A percentile compares a stretch with the other conserved stretches of the same genome.
Conservation (phyloP, 176 grass and related monocot genomes). For the Sorghum bicolor region DNA sequence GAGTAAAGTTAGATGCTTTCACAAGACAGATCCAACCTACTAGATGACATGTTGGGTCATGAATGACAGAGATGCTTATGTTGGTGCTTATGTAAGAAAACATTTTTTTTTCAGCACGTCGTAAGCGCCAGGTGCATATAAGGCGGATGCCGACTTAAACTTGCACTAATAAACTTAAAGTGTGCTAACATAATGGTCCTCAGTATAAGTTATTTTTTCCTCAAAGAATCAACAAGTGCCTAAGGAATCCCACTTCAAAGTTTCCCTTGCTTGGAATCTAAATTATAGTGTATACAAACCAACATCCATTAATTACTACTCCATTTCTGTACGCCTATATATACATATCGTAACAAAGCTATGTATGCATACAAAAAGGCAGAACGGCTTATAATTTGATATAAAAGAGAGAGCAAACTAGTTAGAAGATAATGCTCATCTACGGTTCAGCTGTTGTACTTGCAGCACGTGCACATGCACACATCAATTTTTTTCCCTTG, state of each 20-base stretch:
- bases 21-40: not conserved
- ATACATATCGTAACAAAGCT: not conserved
- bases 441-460: not conserved
- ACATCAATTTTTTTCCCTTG: too few species aligned
- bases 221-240: not conserved
- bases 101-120: not conserved
- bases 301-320: not conserved
- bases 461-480: not conserved
- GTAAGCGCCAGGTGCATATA: not conserved
- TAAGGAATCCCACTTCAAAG: not conserved
- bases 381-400: too few species aligned
- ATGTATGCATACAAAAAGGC: not conserved
- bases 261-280: not conserved
- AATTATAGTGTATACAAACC: not conserved
- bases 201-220: not conserved
- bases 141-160: not conserved
- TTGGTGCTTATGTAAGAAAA: not conserved
- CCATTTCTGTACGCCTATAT: not conserved
- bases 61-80: not conserved
- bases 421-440: not conserved
- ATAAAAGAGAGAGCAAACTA: not conserved
- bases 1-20: constrained; percentile 16
- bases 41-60: not conserved
- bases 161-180: not conserved
- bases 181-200: not conserved